Base-by-base conservation (phyloP, 2,329 filamentous ascomycete genomes). In the Pestalotiopsis sp. region DNA sequence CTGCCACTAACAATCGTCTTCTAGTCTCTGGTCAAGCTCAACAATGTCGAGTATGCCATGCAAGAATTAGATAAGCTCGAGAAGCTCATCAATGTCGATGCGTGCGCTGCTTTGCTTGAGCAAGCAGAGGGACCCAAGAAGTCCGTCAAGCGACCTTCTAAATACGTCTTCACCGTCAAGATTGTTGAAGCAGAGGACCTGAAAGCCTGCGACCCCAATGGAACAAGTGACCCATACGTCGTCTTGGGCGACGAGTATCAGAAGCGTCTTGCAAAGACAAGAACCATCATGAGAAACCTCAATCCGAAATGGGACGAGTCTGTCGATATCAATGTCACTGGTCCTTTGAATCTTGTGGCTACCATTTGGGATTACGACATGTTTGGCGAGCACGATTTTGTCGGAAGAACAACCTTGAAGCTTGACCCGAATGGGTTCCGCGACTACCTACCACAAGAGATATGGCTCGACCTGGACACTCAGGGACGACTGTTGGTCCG, bases 361-460 rank as follows among this genome's bases (percentile, higher is more conserved):
- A 99, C 96, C 0, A 92, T 98, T 57, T 99, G 96, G 96, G 96
- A 99, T 81, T 97, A 96, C 86, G 96, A 99, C 82, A 94, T 94
- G 14, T 91, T 99, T 75, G 96, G 96, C 66, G 96, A 98, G 77
- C 96, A 99, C 78, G 96, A 99, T 77, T 98, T 97, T 78, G 94
- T 98, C 45, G 96, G 96, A 31, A 90, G 96, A 71, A 98, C 96
- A n/a, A 97, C 94, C 23, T 86, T 99, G 72, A 99, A 99, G 81
- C 86, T 99, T n/a, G 96, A 99, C 75, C 96, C 96, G n/a, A 88
- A 93, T 52, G 95, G 98, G 82, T 99, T 99, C 81, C 92, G 94
- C 74, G 96, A 99, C 79, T 99, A 97, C 78, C 85, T 98, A 73
- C 96, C 96, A 17, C 90, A 95, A 71, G 96, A 99, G 80, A 98